Evolutionary conservation across 768 basidiomycete genomes (phyloP), one percentile per base, ranked within the genome.

Genomic region (Lentinula aciculospora): DNA sequence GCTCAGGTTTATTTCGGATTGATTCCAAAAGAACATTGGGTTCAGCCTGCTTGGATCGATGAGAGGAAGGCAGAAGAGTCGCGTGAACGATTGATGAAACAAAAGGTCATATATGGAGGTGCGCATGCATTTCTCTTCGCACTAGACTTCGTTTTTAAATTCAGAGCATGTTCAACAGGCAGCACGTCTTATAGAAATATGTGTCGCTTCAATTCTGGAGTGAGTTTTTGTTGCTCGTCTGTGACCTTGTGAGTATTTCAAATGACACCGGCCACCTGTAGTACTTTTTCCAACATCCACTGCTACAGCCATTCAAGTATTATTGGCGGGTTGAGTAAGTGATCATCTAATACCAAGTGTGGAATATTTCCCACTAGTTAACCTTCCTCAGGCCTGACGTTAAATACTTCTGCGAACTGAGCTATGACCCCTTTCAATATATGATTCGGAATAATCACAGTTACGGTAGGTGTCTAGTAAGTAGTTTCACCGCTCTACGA

Each of bases 171-270:
- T 1, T 21, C 21, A 21, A n/a, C 51, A 54, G 49, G 40, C n/a
- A 58, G 60, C 25, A 9, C 53, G 13, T 34, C 42, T 0, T 88
- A 89, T 62, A 78, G 85, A n/a, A 86, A 88, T 56, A 88, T 89
- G 88, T 89, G 88, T 66, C 76, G 87, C 37, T 89, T 81, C 71
- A 86, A 88, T 68, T 87, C 84, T 1, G 86, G 84, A 1, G 83
- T 84, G 9, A 57, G 45, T 10, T 9, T n/a, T 46, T 58, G 63
- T 34, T 66, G 36, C 56, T 55, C 21, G 46, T 47, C 12, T 45
- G 15, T 48, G 25, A n/a, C 37, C 15, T 46, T 13, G 8, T 56
- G 27, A 28, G 10, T 48, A 81, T 73, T 79, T 74, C 70, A 83
- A 68, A 67, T 66, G 55, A 81, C 85, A 61, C 74, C 9, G 6